Evolutionary conservation across 2,329 filamentous ascomycete genomes (phyloP), one percentile per base, ranked within the genome.

Genomic region (Reticulascus tulasneorum): DNA sequence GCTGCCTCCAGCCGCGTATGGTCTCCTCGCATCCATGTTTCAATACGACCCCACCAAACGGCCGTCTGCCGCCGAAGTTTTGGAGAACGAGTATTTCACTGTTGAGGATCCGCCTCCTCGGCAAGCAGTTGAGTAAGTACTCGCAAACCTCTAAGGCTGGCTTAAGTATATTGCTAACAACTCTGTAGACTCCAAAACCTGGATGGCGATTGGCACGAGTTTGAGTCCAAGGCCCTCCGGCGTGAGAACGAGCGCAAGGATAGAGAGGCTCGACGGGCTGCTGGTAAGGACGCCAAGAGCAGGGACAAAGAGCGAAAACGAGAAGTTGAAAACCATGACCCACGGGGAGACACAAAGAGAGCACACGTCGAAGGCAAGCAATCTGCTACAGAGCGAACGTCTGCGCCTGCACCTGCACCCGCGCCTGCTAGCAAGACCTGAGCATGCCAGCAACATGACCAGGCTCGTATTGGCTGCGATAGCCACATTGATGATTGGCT

Each of bases 121-220:
- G 52, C 87, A 94, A 54, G 86, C 89, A 25, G 69, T 82, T 46
- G 90, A 95, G 80, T 90, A 75, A 64, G 83, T 78, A n/a, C 26
- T 18, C 5, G 16, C 9, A 10, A 9, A 17, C 10, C 21, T 10
- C 19, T 2, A 12, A 22, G 12, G 30, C 27, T 47, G 40, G 5
- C n/a, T 23, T 22, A 24, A 16, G 29, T 20, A 21, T 25, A 22
- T 20, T 44, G 27, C 59, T 67, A 53, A 68, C 54, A 42, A 51
- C 34, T 9, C 15, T 35, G 40, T 45, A 86, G 85, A 53, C 75
- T 98, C 32, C 80, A 83, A 41, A 70, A 82, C 31, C 74, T 98
- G 20, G 79, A 93, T 50, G 93, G 93, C 16, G 93, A 98, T 52
- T 98, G 93, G 93, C 93, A 98, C 56, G 93, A 98, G 58, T 95